These are phyloP conservation scores for Lecanoromycetidae sp. DNA, from an alignment of 2,329 filamentous ascomycete genomes.

Conservation along the genomic window DNA sequence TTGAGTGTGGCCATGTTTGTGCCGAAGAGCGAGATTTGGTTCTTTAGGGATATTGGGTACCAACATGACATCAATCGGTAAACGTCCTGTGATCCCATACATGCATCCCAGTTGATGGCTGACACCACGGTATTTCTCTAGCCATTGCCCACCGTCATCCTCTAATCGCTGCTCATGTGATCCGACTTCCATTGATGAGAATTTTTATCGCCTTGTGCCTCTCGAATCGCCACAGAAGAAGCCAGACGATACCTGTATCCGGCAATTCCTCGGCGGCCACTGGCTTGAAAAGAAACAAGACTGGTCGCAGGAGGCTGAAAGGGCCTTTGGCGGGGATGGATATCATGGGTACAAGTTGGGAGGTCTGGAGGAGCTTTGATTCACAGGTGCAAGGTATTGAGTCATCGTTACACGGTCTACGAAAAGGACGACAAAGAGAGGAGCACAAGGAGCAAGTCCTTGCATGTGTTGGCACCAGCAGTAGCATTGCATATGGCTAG, in stretches of 20 bases:
- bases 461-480: no score
- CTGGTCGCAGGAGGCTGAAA: conserved; percentile 32
- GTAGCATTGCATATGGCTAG: neutral
- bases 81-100: conserved; percentile 24
- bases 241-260: conserved; percentile 36
- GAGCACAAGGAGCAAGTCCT: neutral
- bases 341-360: conserved; percentile 30
- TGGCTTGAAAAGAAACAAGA: conserved; percentile 34
- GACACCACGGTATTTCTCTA: no score
- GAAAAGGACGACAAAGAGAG: no score
- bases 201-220: conserved; percentile 38
- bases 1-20: conserved; percentile 44
- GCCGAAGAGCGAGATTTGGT: conserved; percentile 40
- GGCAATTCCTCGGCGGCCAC: conserved; percentile 33
- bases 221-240: conserved; percentile 37
- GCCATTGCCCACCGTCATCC: conserved; percentile 21
- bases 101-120: neutral
- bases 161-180: conserved; percentile 31
- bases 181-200: conserved; percentile 33
- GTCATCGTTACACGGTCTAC: no score
- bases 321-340: conserved; percentile 33
- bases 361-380: conserved; percentile 9
- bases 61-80: conserved; percentile 36
- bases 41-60: conserved; percentile 37
- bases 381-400: neutral